Conservation (phyloP, 371 early-diverging fungal genomes). For the Rhizopus arrhizus region DNA sequence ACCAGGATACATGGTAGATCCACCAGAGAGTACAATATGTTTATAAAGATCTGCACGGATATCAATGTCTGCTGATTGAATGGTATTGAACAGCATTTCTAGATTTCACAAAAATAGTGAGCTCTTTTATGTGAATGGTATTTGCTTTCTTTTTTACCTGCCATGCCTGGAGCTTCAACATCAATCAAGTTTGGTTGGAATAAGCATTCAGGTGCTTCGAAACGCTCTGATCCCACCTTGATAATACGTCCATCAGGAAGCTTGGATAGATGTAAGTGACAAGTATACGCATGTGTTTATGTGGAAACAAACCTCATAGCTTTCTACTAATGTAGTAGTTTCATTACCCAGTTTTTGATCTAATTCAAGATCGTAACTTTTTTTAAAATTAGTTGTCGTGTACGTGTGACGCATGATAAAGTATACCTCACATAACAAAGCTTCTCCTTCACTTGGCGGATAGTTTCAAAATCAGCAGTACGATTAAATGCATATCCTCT, state of each 20-base stretch:
- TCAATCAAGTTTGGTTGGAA: conserved; percentile 97
- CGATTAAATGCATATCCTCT: conserved; percentile 97
- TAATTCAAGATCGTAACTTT: conserved; percentile 88
- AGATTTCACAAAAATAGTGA: neutral
- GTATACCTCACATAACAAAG: conserved; percentile 92
- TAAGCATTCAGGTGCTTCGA: conserved; percentile 97
- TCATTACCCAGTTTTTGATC: conserved; percentile 95
- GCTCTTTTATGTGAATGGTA: too few relatives aligned
- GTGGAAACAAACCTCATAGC: conserved; percentile 71
- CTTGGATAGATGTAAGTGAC: conserved; percentile 25
- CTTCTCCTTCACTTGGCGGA: conserved; percentile 96
- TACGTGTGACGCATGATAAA: too few relatives aligned
- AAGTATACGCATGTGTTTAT: neutral
- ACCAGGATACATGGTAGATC: conserved; percentile 98
- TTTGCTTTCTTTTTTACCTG: conserved; percentile 56
- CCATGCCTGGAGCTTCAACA: conserved; percentile 91
- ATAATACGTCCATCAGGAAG: conserved; percentile 98
- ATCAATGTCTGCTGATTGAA: conserved; percentile 92
- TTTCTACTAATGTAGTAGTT: conserved; percentile 94
- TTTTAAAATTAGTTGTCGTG: too few relatives aligned
- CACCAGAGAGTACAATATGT: conserved; percentile 96
- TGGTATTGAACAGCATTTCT: conserved; percentile 91
- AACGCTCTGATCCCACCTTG: conserved; percentile 96
- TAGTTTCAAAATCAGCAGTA: conserved; percentile 97
- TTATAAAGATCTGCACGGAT: conserved; percentile 93